Base-by-base conservation (phyloP, 345 rosid species). In the Salix arbutifolia region DNA sequence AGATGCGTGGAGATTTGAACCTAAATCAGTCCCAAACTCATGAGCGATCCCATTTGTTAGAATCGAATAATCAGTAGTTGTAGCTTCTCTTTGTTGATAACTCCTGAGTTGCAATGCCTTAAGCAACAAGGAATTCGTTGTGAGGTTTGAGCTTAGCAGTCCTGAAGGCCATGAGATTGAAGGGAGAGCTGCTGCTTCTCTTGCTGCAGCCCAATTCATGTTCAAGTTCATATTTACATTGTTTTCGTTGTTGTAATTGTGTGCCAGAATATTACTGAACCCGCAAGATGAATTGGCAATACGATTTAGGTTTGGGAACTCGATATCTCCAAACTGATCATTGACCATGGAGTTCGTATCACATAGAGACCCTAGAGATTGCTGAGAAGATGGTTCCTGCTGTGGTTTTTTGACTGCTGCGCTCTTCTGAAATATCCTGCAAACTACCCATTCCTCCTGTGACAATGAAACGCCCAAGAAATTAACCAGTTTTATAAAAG, bases 371-470 rank as follows among this genome's bases (percentile, higher is more conserved):
- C 83, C 97, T 42, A 82, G 84, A 26, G 97, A 92, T 77, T 87
- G 92, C 72, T 87, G 90, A 9, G 92, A 85, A 25, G 94, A 86
- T 80, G 82, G 85, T 46, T 86, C 72, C 60, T 86, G 89, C 50
- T 87, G 95, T 65, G 87, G 91, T 73, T 84, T 87, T 78, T 89
- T 96, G 64, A 77, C 87, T 46, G 82, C 83, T 58, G 88, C 48
- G 75, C 84, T 90, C 84, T 94, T 94, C 65, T 92, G 82, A 72
- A 94, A 94, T 17, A 94, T 85, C 81, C 98, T 89, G 80, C 93
- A 91, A 25, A 94, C 94, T 60, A 91, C 98, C 98, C 98, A 94
- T 85, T 94, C 97, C 72, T 92, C 97, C 98, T 94, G 88, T 17
- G 52, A 11, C n/a, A 37, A 28, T 21, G 21, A 42, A 31, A 16